These are phyloP conservation scores for Aspergillus carlsbadensis DNA, from an alignment of 495 filamentous ascomycete genomes.

Conservation along the genomic window DNA sequence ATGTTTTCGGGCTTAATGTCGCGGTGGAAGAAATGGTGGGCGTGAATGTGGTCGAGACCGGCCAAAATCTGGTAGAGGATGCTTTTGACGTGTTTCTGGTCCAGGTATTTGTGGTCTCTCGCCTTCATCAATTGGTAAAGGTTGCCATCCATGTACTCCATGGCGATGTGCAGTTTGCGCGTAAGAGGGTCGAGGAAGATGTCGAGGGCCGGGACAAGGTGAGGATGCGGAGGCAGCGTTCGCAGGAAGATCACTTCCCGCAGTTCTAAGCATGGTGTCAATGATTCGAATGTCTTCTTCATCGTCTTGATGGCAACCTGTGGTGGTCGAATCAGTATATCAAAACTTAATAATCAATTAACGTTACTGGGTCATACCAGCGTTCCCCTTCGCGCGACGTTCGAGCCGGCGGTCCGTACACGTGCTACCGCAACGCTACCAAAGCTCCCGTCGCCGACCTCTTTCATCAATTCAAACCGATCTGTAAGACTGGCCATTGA, in stretches of 20 bases:
- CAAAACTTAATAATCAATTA: neutral
- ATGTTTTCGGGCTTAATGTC: constrained; percentile 99
- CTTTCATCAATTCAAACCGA: constrained; percentile 94
- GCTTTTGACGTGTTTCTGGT: constrained; percentile 92
- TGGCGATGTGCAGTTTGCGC: constrained; percentile 94
- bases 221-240: constrained; percentile 80
- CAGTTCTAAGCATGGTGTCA: constrained; percentile 84
- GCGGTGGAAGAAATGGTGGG: constrained; percentile 96
- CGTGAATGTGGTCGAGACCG: constrained; percentile 95
- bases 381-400: constrained; percentile 85
- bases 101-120: constrained; percentile 88
- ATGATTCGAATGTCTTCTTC: constrained; percentile 98
- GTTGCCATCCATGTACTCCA: constrained; percentile 99
- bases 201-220: constrained; percentile 94
- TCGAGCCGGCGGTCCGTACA: constrained; percentile 84
- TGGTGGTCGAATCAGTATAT: constrained; percentile 20
- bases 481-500: constrained; percentile 67
- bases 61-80: constrained; percentile 96
- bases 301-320: constrained; percentile 99
- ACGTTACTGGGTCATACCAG: constrained; percentile 61
- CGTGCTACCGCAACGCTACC: constrained; percentile 92
- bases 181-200: constrained; percentile 97
- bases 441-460: constrained; percentile 98
- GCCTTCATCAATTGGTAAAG: constrained; percentile 99
- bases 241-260: constrained; percentile 95